Percentiles rank a stretch among this genome's conserved stretches.
Evolutionary conservation across 106 monocot species (phyloP).

Genomic region (Platanthera zijinensis): DNA sequence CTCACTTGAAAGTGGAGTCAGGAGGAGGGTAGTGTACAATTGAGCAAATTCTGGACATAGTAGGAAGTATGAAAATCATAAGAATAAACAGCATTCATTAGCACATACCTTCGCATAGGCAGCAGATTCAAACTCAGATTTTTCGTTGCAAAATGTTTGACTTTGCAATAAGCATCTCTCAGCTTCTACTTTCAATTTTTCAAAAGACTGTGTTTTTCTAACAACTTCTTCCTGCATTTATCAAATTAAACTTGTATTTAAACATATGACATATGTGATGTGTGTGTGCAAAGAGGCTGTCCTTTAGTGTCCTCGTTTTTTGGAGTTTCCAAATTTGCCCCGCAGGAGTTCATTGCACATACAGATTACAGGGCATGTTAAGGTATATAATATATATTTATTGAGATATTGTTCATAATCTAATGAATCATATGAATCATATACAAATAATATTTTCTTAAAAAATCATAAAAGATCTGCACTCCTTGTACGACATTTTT

Average conservation of each 20-base stretch:
- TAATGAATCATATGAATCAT: too few species aligned
- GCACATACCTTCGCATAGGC: constrained; percentile 64
- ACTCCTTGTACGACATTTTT: too few species aligned
- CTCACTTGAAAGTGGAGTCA: neutral
- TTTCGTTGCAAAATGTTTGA: constrained; percentile 64
- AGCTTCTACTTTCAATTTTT: constrained; percentile 73
- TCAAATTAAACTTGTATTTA: neutral
- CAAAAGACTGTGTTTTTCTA: constrained; percentile 61
- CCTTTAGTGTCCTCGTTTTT: too few species aligned
- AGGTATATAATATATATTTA: too few species aligned
- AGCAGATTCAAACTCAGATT: constrained; percentile 69
- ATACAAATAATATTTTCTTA: too few species aligned
- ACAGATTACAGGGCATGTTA: too few species aligned
- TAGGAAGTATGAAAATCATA: constrained; percentile 1
- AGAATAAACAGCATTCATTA: constrained; percentile 3
- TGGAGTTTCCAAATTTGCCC: too few species aligned
- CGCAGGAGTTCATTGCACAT: too few species aligned
- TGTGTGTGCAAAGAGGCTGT: too few species aligned
- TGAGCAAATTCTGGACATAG: neutral
- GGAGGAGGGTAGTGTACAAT: neutral
- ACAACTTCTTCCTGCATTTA: constrained; percentile 75
- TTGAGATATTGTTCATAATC: too few species aligned
- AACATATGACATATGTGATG: neutral
- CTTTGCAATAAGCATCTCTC: constrained; percentile 80
- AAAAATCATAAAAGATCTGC: too few species aligned